These are phyloP conservation scores for Candida lessepsii DNA, from an alignment of 805 yeast species.

Conservation along the genomic window DNA sequence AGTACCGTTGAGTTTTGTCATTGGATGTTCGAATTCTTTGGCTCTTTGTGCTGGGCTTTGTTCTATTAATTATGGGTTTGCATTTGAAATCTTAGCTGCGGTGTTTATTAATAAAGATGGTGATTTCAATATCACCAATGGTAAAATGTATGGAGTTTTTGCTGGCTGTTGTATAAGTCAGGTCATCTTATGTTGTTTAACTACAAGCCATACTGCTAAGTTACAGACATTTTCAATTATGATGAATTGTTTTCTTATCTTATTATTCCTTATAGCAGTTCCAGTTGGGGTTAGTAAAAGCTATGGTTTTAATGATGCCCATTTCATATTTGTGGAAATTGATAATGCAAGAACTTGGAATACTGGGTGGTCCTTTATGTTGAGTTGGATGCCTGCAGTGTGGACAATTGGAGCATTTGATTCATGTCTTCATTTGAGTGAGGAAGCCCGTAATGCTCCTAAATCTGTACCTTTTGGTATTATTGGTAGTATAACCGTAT, in stretches of 20 bases:
- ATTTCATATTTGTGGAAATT: slow-evolving; percentile 54
- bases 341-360: slow-evolving; percentile 52
- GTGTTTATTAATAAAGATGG: slow-evolving; percentile 57
- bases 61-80: slow-evolving; percentile 68
- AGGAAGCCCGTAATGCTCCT: slow-evolving; percentile 64
- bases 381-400: slow-evolving; percentile 61
- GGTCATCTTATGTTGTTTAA: slow-evolving; percentile 50
- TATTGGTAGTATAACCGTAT: slow-evolving; percentile 52
- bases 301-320: slow-evolving; percentile 20
- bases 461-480: slow-evolving; percentile 67
- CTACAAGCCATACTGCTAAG: slow-evolving; percentile 55
- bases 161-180: slow-evolving; percentile 59
- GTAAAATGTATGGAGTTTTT: slow-evolving; percentile 61
- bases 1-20: slow-evolving; percentile 56
- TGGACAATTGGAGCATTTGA: slow-evolving; percentile 80
- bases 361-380: slow-evolving; percentile 43
- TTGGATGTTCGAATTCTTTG: slow-evolving; percentile 66
- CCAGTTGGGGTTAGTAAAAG: slow-evolving; percentile 53
- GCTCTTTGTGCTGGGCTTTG: slow-evolving; percentile 67
- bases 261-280: slow-evolving; percentile 58
- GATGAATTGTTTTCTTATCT: slow-evolving; percentile 51
- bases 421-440: slow-evolving; percentile 70
- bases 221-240: slow-evolving; percentile 59
- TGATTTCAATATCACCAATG: slow-evolving; percentile 51
- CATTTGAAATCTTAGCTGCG: slow-evolving; percentile 56